Base-by-base conservation (phyloP, 1,139 yeast species). In the Ashbya aceris region DNA sequence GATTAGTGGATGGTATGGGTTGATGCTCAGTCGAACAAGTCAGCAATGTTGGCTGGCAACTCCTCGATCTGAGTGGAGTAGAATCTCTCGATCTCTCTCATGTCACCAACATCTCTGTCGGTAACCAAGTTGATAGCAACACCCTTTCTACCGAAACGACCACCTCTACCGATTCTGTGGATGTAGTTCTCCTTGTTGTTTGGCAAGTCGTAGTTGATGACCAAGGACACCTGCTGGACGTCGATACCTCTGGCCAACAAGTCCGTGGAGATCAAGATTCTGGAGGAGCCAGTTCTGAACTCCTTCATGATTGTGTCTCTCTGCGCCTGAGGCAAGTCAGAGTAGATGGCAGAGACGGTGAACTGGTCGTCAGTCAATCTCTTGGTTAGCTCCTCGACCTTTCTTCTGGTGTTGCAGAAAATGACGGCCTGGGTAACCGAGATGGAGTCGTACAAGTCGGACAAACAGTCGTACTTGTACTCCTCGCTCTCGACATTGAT, bases 91-190 rank as follows among this genome's bases (percentile, higher is more conserved):
- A 91, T 83, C 73, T 89, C 97, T 74, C 96, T 84, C 83, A 93
- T 79, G 75, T 83, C 83, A 64, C 81, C 82, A 65, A 87, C 86
- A 67, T 91, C 97, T 58, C 82, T 80, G 61, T 76, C 78, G 56
- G 97, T 87, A 67, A 89, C 94, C 61, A 91, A 83, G 81, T 91
- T 91, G 77, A 91, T 87, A 62, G 98, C 97, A 66, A 89, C 96
- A 82, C 98, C 98, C 81, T 91, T 91, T 74, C 98, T 82, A 76
- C 98, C 98, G 76, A 91, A 91, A 76, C 98, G 91, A 76, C 98
- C 98, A 76, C 96, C 95, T 78, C 98, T 85, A 79, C 98, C 98
- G 64, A 91, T 91, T 81, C 98, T 83, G 77, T 91, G 98, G 66
- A 91, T 86, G 71, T 91, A 91, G 83, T 91, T 89, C 74, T 91